These are phyloP conservation scores for Fusarium sp. DNA, from an alignment of 2,329 filamentous ascomycete species.

Conservation along the genomic window DNA sequence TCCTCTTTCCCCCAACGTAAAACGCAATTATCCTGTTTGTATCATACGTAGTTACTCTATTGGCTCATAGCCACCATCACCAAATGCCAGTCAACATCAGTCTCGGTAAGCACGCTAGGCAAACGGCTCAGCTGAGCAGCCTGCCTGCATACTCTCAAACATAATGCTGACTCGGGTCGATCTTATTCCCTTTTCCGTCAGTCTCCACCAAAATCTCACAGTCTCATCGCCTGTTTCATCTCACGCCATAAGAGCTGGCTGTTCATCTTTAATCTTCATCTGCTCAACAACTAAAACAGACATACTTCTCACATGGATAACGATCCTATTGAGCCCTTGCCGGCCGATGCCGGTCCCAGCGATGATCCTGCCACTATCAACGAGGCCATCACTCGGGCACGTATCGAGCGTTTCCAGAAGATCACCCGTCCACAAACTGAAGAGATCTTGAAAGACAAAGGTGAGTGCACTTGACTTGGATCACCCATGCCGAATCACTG, in stretches of 20 bases:
- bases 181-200: not conserved
- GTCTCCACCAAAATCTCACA: not conserved
- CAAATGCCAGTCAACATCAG: not conserved
- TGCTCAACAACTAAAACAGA: not conserved
- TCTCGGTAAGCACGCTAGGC: not conserved
- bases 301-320: not conserved
- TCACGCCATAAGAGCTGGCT: not conserved
- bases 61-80: not conserved
- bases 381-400: not conserved
- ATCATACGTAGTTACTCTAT: not conserved
- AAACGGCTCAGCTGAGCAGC: not conserved
- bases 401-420: not conserved
- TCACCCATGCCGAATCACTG: not conserved
- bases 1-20: not conserved
- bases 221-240: not conserved
- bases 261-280: not conserved
- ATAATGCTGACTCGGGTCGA: not conserved
- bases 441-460: not conserved
- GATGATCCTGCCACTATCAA: not conserved
- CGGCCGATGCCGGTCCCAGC: not conserved
- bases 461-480: not conserved
- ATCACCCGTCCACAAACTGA: not conserved
- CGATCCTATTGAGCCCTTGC: not conserved
- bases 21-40: not conserved
- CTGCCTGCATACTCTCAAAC: not conserved